A percentile compares a stretch with the other conserved stretches of the same genome.
These are phyloP conservation scores for Nothophoma quercina DNA, from an alignment of 2,329 filamentous ascomycete species.

Conservation along the genomic window DNA sequence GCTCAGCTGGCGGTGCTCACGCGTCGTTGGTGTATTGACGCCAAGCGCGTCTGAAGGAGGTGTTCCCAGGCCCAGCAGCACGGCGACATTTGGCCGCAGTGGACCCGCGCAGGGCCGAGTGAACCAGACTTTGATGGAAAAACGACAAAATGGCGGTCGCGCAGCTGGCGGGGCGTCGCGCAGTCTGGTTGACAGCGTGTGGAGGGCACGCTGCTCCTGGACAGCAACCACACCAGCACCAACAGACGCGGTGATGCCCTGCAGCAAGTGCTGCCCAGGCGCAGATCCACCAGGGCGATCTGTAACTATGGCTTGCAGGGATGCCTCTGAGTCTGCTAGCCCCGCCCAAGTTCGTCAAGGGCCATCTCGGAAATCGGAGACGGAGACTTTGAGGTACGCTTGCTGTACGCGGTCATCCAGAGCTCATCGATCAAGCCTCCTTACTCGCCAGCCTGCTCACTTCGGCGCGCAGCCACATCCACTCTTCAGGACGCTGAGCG, in stretches of 20 bases:
- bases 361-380: constrained; percentile 48
- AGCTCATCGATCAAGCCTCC: constrained; percentile 25
- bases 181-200: constrained; percentile 11
- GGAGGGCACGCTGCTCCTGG: constrained; percentile 6
- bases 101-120: constrained; percentile 27
- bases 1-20: constrained; percentile 8
- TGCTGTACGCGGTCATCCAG: constrained; percentile 35
- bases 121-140: constrained; percentile 13
- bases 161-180: neutral
- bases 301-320: constrained; percentile 47
- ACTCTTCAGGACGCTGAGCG: constrained; percentile 34
- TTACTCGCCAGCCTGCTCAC: constrained; percentile 34
- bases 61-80: constrained; percentile 22
- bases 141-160: neutral
- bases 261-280: constrained; percentile 42
- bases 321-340: constrained; percentile 30
- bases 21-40: constrained; percentile 6
- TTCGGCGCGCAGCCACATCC: constrained; percentile 47
- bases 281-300: constrained; percentile 49
- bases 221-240: constrained; percentile 11
- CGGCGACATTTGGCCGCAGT: constrained; percentile 34
- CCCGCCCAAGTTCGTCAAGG: constrained; percentile 34
- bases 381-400: constrained; percentile 36
- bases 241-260: constrained; percentile 37
- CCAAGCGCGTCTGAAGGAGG: constrained; percentile 25